Evolutionary conservation across 2,329 filamentous ascomycete genomes (phyloP).

Genomic region (Trichoderma sp.): DNA sequence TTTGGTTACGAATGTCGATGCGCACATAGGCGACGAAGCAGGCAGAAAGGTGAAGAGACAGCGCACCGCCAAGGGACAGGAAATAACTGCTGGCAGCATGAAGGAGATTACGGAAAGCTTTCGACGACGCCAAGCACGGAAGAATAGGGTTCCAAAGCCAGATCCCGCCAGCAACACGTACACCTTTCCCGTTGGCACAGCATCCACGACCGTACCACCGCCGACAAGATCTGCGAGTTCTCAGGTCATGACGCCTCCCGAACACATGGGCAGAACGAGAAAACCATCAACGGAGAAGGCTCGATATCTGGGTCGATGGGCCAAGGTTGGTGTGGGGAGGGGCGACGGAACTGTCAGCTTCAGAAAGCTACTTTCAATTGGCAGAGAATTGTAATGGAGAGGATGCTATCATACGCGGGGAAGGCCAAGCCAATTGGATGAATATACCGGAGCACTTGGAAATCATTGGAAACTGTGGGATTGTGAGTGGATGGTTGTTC

Average conservation of each 20-base stretch:
- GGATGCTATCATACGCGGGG: background rate
- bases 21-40: background rate
- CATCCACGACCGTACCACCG: background rate
- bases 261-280: background rate
- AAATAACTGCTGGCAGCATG: background rate
- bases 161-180: background rate
- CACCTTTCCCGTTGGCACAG: background rate
- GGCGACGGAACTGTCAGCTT: conserved; percentile 7
- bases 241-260: background rate
- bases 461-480: background rate
- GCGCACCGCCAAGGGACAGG: background rate
- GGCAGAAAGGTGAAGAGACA: conserved; percentile 15
- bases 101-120: background rate
- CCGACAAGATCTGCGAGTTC: background rate
- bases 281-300: conserved; percentile 6
- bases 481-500: background rate
- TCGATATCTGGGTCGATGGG: background rate
- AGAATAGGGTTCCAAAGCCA: background rate
- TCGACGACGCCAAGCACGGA: background rate
- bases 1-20: background rate
- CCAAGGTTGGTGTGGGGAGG: background rate
- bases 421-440: background rate
- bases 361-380: conserved; percentile 15
- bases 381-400: background rate
- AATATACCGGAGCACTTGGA: background rate